A percentile compares a stretch with the other conserved stretches of the same genome.
These are phyloP conservation scores for Neurospora sp. DNA, from an alignment of 495 filamentous ascomycete species.

Conservation along the genomic window DNA sequence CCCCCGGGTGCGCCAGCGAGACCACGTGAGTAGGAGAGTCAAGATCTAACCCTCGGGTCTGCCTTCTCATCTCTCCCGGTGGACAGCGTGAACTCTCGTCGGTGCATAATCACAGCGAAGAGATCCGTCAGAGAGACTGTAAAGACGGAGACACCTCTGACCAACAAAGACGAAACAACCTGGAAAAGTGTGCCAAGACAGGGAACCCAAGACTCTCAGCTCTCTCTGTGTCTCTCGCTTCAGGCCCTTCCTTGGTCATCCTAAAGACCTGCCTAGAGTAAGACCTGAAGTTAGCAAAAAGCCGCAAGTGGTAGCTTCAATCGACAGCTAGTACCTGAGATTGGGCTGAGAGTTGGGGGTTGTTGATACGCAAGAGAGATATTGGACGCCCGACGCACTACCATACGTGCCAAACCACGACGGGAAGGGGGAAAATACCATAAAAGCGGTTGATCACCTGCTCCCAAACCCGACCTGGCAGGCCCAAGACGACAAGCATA, in stretches of 20 bases:
- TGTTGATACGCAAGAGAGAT: background rate
- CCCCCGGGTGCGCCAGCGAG: background rate
- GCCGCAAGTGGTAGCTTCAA: background rate
- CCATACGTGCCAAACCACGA: background rate
- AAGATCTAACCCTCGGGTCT: background rate
- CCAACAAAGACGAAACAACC: background rate
- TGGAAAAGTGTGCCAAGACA: background rate
- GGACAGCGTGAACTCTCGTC: background rate
- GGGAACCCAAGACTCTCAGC: background rate
- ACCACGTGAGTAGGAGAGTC: background rate
- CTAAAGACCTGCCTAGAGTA: background rate
- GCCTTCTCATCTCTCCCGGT: background rate
- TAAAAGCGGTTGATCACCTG: background rate
- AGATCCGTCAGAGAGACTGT: background rate
- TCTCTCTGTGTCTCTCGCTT: background rate
- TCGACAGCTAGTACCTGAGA: background rate
- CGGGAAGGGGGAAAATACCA: background rate
- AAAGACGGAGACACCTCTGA: background rate
- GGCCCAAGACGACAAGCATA: background rate
- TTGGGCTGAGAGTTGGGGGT: background rate
- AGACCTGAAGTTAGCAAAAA: background rate
- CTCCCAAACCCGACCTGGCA: background rate
- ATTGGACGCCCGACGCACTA: background rate
- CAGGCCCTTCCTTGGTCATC: background rate
- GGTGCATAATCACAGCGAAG: background rate